These are phyloP conservation scores for Phytomonas francai DNA, from an alignment of 208 protist species.

Conservation along the genomic window DNA sequence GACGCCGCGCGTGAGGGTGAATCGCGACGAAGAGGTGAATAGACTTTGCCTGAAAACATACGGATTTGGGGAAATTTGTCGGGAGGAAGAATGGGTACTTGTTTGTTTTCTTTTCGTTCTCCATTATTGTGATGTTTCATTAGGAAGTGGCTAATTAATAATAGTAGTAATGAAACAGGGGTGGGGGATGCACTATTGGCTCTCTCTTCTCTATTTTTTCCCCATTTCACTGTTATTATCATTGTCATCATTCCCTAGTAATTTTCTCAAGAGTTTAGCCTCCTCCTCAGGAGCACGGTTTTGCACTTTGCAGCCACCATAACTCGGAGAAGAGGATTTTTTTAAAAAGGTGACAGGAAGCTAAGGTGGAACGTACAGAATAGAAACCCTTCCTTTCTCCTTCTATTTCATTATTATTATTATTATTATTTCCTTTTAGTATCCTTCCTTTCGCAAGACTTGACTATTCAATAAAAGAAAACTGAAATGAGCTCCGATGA, in stretches of 20 bases:
- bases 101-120: background rate
- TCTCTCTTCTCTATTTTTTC: conserved; percentile 9
- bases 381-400: background rate
- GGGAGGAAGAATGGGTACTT: background rate
- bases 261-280: conserved; percentile 10
- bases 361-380: too few relatives aligned
- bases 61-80: background rate
- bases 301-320: too few relatives aligned
- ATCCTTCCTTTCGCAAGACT: conserved; percentile 2
- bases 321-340: too few relatives aligned
- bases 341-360: too few relatives aligned
- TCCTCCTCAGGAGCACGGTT: too few relatives aligned
- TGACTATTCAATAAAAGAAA: conserved; percentile 2
- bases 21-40: background rate
- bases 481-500: conserved; percentile 10
- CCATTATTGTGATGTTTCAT: background rate
- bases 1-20: conserved; percentile 3
- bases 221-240: conserved; percentile 6
- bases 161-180: background rate
- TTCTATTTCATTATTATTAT: too few relatives aligned
- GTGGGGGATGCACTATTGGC: background rate
- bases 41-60: too few relatives aligned
- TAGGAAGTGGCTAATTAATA: too few relatives aligned
- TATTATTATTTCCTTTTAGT: conserved; percentile 2
- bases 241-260: background rate